Percentiles rank a stretch among this genome's conserved stretches.
Conservation (phyloP, 768 basidiomycete genomes). For the Hygrocybe punicea region DNA sequence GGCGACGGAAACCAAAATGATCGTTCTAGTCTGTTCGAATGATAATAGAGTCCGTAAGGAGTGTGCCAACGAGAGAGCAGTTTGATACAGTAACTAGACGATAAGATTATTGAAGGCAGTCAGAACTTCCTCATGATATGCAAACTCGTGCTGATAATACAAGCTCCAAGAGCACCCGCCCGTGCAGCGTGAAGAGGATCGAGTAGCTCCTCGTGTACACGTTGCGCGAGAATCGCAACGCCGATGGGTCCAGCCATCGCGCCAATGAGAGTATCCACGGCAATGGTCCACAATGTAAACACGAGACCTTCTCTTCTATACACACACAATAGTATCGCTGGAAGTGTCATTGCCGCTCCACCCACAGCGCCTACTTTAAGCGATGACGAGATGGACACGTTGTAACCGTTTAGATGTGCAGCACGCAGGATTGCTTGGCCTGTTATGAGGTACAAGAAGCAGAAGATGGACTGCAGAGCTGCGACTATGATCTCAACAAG, state of each 20-base stretch:
- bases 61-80: not conserved
- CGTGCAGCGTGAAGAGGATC: slow-evolving; percentile 6
- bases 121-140: slow-evolving; percentile 1
- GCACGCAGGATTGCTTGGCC: slow-evolving; percentile 5
- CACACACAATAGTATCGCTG: slow-evolving; percentile 2
- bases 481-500: slow-evolving; percentile 5
- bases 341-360: not conserved
- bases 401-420: not conserved
- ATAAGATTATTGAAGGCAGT: slow-evolving; percentile 18
- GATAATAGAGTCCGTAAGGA: no score
- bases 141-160: slow-evolving; percentile 1
- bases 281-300: slow-evolving; percentile 1
- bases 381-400: slow-evolving; percentile 2
- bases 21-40: no score
- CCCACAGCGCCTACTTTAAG: not conserved
- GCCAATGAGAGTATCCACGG: slow-evolving; percentile 5
- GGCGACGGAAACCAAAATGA: not conserved
- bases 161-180: slow-evolving; percentile 4
- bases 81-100: slow-evolving; percentile 13
- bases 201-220: not conserved
- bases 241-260: slow-evolving; percentile 5
- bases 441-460: slow-evolving; percentile 5
- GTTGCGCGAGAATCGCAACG: not conserved
- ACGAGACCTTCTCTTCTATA: not conserved
- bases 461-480: not conserved